Evolutionary conservation across 208 protist species (phyloP), one percentile per base, ranked within the genome.

Genomic region (Leishmania martiniquensis): DNA sequence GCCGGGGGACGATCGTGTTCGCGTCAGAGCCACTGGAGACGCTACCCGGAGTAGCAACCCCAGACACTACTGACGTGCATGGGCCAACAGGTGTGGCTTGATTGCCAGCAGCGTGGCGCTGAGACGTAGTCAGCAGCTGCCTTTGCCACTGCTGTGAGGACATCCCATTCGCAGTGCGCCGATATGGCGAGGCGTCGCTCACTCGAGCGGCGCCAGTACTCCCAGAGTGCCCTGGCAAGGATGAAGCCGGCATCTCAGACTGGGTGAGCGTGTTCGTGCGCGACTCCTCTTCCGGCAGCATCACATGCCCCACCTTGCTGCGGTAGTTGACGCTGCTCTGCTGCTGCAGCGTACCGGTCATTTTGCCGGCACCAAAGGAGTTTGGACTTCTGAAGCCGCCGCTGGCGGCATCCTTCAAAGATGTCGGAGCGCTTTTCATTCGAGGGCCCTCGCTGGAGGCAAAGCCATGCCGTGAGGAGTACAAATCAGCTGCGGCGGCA

Each of bases 1-100:
- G 69, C 34, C 57, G 79, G 1, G 65, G 49, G 6, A 78, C 44
- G 22, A 78, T 77, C 29, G 57, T 76, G 51, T 12, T 42, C 29
- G 39, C 39, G 13, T 65, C 57, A n/a, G 45, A 42, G 13, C 20
- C 37, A 22, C 34, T 60, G 10, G 47, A 29, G 22, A 3, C 68
- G 37, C 68, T 42, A 37, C n/a, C 10, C 17, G 17, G 47, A 12
- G 45, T 52, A 39, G 70, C 47, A 22, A 32, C 70, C 1, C 70
- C 34, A 7, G 20, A 32, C 22, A 7, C 34, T 6, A 37, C 52
- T 9, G 51, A 57, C 34, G 37, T n/a, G 52, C 52, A 63, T 44
- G 45, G 5, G 32, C 70, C 37, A 22, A 34, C 49, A 2, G 51
- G 1, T 2, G 34, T n/a, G n/a, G 4, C 10, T 12, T 0, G 52